Evolutionary conservation across 129 eudicot genomes (phyloP).

Genomic region (Smallanthus sonchifolius): DNA sequence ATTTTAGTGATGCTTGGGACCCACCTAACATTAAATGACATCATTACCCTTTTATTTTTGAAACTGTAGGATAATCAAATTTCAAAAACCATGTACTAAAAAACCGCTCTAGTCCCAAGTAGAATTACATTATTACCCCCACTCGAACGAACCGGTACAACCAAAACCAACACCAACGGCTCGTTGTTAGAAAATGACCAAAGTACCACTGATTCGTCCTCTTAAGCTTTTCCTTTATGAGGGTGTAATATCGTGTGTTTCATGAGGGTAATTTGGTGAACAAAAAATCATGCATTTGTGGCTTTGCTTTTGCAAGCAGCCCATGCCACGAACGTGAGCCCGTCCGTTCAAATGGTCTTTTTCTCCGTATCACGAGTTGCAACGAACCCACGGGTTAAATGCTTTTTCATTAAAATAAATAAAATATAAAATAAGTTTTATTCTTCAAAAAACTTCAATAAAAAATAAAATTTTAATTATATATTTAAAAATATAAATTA

Average conservation of each 20-base stretch:
- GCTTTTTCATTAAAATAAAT: neutral
- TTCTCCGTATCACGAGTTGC: constrained; percentile 30
- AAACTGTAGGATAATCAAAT: neutral
- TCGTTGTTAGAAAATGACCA: neutral
- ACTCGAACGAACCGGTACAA: constrained; percentile 19
- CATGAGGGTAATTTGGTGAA: constrained; percentile 19
- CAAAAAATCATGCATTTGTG: constrained; percentile 6
- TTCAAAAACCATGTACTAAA: constrained; percentile 20
- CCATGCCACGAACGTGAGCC: constrained; percentile 52
- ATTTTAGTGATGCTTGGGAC: neutral
- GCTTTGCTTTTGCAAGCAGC: constrained; percentile 24
- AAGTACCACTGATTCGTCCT: neutral
- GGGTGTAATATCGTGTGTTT: neutral
- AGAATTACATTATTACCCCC: constrained; percentile 23
- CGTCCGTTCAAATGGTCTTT: constrained; percentile 37
- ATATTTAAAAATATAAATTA: no score
- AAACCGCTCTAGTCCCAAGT: neutral
- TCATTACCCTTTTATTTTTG: constrained; percentile 11
- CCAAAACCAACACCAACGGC: constrained; percentile 20
- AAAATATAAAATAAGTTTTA: no score
- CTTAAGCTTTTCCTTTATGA: neutral
- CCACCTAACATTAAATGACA: neutral
- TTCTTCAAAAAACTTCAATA: no score
- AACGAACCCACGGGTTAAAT: constrained; percentile 14
- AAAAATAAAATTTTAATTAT: no score